These are phyloP conservation scores for Rhododendron griersonianum DNA, from an alignment of 148 eudicot species.

Conservation along the genomic window DNA sequence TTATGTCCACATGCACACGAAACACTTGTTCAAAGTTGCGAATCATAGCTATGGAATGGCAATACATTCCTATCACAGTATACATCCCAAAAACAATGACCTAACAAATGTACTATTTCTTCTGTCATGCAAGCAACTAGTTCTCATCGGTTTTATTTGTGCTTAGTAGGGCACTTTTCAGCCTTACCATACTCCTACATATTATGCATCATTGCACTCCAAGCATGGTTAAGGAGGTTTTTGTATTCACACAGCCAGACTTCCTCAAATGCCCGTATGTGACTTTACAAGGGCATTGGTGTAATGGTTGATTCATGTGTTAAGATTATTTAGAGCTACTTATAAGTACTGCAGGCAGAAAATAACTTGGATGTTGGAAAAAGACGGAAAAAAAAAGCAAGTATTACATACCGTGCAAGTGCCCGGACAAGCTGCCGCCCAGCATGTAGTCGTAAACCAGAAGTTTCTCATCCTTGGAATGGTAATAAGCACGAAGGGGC, in stretches of 20 bases:
- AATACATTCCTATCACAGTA: background rate
- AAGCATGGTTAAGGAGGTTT: background rate
- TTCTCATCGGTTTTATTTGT: background rate
- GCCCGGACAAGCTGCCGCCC: constrained; percentile 60
- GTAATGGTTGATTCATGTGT: background rate
- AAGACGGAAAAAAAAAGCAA: background rate
- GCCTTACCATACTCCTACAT: background rate
- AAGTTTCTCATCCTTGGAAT: constrained; percentile 93
- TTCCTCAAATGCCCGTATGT: background rate
- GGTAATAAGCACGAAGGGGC: constrained; percentile 85
- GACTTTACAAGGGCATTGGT: background rate
- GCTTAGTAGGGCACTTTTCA: background rate
- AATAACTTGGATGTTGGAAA: background rate
- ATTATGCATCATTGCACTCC: background rate
- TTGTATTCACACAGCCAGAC: background rate
- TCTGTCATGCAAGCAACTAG: background rate
- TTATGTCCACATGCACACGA: background rate
- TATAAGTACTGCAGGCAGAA: background rate
- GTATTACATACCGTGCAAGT: constrained; percentile 60
- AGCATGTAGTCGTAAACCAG: constrained; percentile 66
- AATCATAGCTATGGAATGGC: background rate
- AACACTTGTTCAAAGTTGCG: background rate
- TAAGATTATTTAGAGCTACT: background rate
- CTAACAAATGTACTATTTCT: background rate
- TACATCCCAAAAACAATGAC: background rate